Conservation (phyloP, 140 eudicot genomes). For the Ambrosia hybrid region DNA sequence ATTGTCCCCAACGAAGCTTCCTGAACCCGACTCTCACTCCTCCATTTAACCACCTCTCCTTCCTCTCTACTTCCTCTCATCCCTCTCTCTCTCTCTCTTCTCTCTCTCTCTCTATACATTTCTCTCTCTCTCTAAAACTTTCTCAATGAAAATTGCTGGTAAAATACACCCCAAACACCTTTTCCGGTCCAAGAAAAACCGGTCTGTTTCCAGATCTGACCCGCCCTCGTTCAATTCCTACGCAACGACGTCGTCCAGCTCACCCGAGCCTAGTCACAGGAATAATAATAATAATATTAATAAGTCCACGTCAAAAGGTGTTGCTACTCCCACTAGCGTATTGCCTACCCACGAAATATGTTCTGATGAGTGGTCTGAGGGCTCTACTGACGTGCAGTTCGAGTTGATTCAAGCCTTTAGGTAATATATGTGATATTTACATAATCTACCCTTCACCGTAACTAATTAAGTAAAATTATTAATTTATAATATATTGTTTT, state of each 20-base stretch:
- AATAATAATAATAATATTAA: too few species aligned
- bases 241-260: conserved; percentile 45
- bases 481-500: too few species aligned
- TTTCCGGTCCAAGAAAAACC: conserved; percentile 41
- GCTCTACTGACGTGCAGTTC: conserved; percentile 31
- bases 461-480: too few species aligned
- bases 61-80: conserved; percentile 39
- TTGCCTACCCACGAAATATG: conserved; percentile 34
- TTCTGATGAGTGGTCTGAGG: conserved; percentile 40
- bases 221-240: conserved; percentile 46
- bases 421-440: too few species aligned
- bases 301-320: conserved; percentile 18
- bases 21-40: conserved; percentile 46
- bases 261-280: conserved; percentile 22
- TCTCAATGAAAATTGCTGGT: conserved; percentile 47
- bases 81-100: background rate
- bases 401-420: conserved; percentile 58
- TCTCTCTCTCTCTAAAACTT: background rate
- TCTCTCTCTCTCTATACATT: too few species aligned
- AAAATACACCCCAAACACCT: conserved; percentile 49
- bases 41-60: conserved; percentile 48
- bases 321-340: conserved; percentile 60
- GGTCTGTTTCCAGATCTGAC: conserved; percentile 51
- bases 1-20: conserved; percentile 52
- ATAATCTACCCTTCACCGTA: too few species aligned